A percentile compares a stretch with the other conserved stretches of the same genome.
These are phyloP conservation scores for Phytophthora ramorum DNA, from an alignment of 352 stramenopile genomes.

Conservation along the genomic window DNA sequence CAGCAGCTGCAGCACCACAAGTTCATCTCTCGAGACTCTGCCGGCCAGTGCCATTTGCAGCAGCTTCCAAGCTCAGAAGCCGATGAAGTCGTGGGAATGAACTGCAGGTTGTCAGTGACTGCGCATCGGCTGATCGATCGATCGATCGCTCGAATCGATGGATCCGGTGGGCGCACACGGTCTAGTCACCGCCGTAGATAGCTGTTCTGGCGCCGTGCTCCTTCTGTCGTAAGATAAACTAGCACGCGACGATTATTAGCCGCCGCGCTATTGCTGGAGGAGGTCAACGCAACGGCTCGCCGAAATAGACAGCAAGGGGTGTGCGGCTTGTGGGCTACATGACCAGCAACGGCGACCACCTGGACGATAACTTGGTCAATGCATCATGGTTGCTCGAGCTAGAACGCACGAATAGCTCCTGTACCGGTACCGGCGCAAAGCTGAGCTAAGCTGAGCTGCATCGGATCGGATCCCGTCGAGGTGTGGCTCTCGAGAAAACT, in stretches of 20 bases:
- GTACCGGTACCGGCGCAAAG: too few species aligned
- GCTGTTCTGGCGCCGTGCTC: neutral
- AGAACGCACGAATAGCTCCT: too few species aligned
- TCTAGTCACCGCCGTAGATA: neutral
- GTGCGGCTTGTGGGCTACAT: neutral
- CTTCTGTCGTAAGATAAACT: neutral
- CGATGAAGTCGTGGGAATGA: conserved; percentile 20
- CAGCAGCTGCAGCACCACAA: conserved; percentile 76
- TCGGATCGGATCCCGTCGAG: too few species aligned
- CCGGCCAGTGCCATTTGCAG: conserved; percentile 15
- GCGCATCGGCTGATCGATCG: conserved; percentile 17
- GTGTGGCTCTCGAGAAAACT: too few species aligned
- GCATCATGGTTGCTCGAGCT: too few species aligned
- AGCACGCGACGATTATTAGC: neutral
- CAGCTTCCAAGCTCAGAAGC: conserved; percentile 4
- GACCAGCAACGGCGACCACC: neutral
- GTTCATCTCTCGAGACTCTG: conserved; percentile 42
- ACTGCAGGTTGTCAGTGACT: conserved; percentile 11
- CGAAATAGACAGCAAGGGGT: neutral
- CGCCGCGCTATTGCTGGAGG: conserved; percentile 9
- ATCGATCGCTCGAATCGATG: conserved; percentile 2
- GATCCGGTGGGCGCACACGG: neutral
- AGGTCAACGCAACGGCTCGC: conserved; percentile 11
- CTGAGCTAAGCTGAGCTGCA: too few species aligned
- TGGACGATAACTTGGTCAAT: neutral